Evolutionary conservation across 192 early-diverging fungal genomes (phyloP), one percentile per base, ranked within the genome.

Genomic region (Umbelopsis ramanniana): DNA sequence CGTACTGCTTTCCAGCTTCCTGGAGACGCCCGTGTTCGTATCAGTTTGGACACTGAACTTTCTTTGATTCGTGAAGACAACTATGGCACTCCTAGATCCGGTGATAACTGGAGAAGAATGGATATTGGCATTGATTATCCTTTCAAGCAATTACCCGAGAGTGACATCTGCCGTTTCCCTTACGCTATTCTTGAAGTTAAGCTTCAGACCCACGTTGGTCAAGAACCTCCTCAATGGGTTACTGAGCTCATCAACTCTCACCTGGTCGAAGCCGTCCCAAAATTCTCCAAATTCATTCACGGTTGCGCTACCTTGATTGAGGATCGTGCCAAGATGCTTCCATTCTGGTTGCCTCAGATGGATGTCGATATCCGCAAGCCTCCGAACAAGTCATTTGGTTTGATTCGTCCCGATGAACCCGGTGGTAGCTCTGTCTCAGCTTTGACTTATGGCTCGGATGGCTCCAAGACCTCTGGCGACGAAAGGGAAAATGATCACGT

Each of bases 1-100:
- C 91, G 98, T 74, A 98, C 96, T 23, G 98, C 98, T 23, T 99
- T 99, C 87, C 98, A 99, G 80, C 79, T 99, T 37, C 98, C 98
- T 12, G 98, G 95, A 60, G 98, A 99, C 85, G 95, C 97, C 8
- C 90, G 95, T 57, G 98, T 99, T 46, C 92, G 98, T 74, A 98
- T 99, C 60, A 94, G 92, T 67, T 87, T 99, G n/a, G 98, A 99
- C 80, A 99, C 96, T 0, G 96, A 99, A 76, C 78, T 99, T 67
- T 90, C 92, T 38, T 91, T 99, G 89, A 92, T 99, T 67, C 94
- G 98, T 66, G 98, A 99, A 80, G 98, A 99, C 85, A 88, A 92
- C 70, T 85, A 87, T 70, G 92, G 92, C 55, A 81, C 78, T 46
- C 46, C 55, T 5, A 88, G 98, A 52, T 88, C 92, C 11, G 95